phyloP scores from a whole-genome alignment of 306 rosid genomes.

The Cucurbita pepo region DNA sequence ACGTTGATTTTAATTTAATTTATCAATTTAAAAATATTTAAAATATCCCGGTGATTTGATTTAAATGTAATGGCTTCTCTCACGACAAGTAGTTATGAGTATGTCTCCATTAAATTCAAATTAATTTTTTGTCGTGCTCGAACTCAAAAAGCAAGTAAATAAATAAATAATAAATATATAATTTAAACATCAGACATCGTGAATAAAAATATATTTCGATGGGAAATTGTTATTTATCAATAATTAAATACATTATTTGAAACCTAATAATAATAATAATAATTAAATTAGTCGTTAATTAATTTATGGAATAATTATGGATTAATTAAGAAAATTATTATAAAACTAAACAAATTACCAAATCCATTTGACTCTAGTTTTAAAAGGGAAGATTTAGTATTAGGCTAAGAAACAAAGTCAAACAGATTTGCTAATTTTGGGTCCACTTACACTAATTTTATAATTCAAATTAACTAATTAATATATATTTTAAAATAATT shows the following conservation, averaged over 20 bases:
- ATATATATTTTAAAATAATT: neutral
- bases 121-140: neutral
- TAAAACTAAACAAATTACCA: neutral
- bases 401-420: neutral
- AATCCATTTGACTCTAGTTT: neutral
- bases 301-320: neutral
- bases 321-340: neutral
- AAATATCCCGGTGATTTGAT: neutral
- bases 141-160: neutral
- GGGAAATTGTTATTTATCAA: neutral
- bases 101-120: neutral
- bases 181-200: too few species aligned
- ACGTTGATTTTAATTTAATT: too few species aligned
- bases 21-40: neutral
- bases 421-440: neutral
- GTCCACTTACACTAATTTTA: neutral
- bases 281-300: neutral
- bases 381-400: neutral
- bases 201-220: too few species aligned
- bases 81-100: neutral
- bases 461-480: neutral
- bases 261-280: neutral
- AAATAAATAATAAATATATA: too few species aligned
- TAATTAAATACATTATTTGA: neutral
- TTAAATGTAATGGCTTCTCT: neutral